phyloP scores from a whole-genome alignment of 345 rosid genomes.

The Salix dunnii region DNA sequence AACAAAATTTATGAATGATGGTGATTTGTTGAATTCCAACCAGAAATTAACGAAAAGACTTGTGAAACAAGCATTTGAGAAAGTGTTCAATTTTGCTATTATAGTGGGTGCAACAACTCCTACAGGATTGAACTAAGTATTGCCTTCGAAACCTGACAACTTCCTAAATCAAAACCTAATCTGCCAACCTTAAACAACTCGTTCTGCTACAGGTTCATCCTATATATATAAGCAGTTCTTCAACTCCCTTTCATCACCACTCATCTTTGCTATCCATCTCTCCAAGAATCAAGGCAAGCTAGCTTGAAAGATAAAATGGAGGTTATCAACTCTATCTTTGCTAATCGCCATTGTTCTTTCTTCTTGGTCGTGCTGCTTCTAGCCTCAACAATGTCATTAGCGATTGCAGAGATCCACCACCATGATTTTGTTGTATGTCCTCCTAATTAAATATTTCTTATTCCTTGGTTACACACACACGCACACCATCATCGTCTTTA shows the following conservation, averaged over 20 bases:
- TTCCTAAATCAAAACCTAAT: slow-evolving; percentile 55
- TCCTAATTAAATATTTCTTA: neutral
- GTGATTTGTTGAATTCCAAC: slow-evolving; percentile 14
- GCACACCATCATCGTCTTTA: neutral
- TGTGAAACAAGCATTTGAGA: slow-evolving; percentile 38
- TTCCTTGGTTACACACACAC: neutral
- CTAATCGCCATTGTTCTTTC: neutral
- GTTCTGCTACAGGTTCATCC: slow-evolving; percentile 17
- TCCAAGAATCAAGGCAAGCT: neutral
- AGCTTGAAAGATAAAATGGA: slow-evolving; percentile 14
- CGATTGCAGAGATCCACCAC: slow-evolving; percentile 46
- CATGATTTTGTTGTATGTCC: slow-evolving; percentile 73
- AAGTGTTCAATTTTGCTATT: slow-evolving; percentile 16
- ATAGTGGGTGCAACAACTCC: slow-evolving; percentile 69
- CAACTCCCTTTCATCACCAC: slow-evolving; percentile 8
- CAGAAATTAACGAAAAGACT: slow-evolving; percentile 20
- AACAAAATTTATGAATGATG: neutral
- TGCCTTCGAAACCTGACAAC: slow-evolving; percentile 9
- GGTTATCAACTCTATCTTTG: neutral
- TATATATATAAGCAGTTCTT: slow-evolving; percentile 34
- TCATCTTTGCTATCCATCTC: neutral
- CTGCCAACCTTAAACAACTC: slow-evolving; percentile 47
- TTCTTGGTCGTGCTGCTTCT: slow-evolving; percentile 41
- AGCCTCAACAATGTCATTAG: slow-evolving; percentile 33
- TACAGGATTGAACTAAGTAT: slow-evolving; percentile 34